Evolutionary conservation across 2,329 filamentous ascomycete species (phyloP), one percentile per base, ranked within the genome.

Genomic region (Cercospora berteroae): DNA sequence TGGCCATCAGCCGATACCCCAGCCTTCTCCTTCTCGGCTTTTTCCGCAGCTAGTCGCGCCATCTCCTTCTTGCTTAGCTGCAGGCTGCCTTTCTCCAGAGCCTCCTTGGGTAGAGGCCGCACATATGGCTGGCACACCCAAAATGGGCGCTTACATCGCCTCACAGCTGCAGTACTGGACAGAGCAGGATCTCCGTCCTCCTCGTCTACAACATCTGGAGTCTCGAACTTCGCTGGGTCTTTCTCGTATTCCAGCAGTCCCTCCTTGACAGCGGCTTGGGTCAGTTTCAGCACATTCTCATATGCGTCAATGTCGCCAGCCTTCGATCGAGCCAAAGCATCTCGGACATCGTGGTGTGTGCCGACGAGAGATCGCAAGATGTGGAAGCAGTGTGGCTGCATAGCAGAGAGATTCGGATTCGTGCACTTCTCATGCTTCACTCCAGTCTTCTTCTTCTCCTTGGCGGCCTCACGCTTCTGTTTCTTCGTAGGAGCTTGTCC

Each of bases 381-480:
- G 78, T 96, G 91, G 83, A 99, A 99, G 52, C 97, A 86, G 79
- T 99, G 95, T 0, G 93, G 88, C 79, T 98, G 94, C 85, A 97
- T 92, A 36, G 89, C 89, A 10, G 86, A 84, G 58, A 97, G 83
- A 78, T 95, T 98, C 4, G 76, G 83, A 25, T 85, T 84, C 3
- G 76, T 78, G 81, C 87, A 74, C 71, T 81, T 78, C 68, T 81
- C 80, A 12, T 74, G 70, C 70, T 83, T 83, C 73, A 75, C 72
- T 60, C 83, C 82, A 63, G 80, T 69, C 58, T 86, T 76, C 79
- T 81, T 56, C 70, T 67, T 59, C 42, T 69, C 65, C 55, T 70
- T 72, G 33, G 48, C 64, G 13, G 80, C 81, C 68, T 79, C 71
- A 23, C 71, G 72, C 78, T 84, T 85, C 66, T 82, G 80, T 74